Conservation (phyloP, 345 rosid species). For the Acer negundo region DNA sequence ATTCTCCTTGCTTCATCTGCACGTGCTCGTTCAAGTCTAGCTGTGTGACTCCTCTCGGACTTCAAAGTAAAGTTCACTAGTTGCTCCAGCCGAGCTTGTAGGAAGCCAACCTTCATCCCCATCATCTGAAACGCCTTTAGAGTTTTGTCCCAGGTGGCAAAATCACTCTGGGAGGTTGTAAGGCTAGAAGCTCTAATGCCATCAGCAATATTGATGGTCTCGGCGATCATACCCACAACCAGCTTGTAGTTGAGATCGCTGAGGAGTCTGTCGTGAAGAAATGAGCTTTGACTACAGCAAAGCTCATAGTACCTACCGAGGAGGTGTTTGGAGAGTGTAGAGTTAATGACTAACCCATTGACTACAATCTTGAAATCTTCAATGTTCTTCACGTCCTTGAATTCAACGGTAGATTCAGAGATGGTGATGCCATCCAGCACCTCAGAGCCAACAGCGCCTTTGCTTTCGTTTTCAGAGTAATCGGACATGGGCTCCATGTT, state of each 20-base stretch:
- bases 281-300: slow-evolving; percentile 40
- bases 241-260: slow-evolving; percentile 37
- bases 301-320: slow-evolving; percentile 43
- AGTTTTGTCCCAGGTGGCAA: slow-evolving; percentile 36
- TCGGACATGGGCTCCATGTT: background rate
- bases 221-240: slow-evolving; percentile 30
- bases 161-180: slow-evolving; percentile 21
- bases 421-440: slow-evolving; percentile 30
- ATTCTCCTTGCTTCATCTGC: slow-evolving; percentile 21
- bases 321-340: slow-evolving; percentile 34
- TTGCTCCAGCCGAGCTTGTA: slow-evolving; percentile 28
- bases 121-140: slow-evolving; percentile 32
- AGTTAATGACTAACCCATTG: slow-evolving; percentile 39
- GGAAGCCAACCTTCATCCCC: slow-evolving; percentile 44
- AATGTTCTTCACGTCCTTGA: slow-evolving; percentile 36
- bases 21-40: slow-evolving; percentile 17
- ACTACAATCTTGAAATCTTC: slow-evolving; percentile 37
- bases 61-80: slow-evolving; percentile 24
- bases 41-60: slow-evolving; percentile 29
- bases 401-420: slow-evolving; percentile 28
- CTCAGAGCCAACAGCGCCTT: slow-evolving; percentile 23
- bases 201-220: slow-evolving; percentile 38
- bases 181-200: slow-evolving; percentile 44
- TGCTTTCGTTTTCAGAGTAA: slow-evolving; percentile 26
- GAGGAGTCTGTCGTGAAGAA: slow-evolving; percentile 39